Conservation (phyloP, 208 protist species). For the Novymonas esmeraldas region DNA sequence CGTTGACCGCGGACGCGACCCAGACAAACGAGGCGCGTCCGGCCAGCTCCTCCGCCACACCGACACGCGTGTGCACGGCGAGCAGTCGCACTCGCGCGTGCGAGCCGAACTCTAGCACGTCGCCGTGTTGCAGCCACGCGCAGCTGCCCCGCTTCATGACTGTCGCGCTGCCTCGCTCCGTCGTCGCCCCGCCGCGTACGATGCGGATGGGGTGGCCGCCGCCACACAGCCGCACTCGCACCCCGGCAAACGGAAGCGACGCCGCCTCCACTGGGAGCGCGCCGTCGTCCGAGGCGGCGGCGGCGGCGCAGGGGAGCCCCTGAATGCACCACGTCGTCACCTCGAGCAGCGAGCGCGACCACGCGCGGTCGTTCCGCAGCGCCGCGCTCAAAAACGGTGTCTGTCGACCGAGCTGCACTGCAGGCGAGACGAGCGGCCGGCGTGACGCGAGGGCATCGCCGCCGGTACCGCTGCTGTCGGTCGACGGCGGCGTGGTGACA, state of each 20-base stretch:
- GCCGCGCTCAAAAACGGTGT: slow-evolving; percentile 12
- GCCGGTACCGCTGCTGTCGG: neutral
- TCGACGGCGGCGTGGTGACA: neutral
- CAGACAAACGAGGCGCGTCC: slow-evolving; percentile 25
- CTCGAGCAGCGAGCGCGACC: slow-evolving; percentile 26
- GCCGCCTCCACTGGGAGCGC: slow-evolving; percentile 15
- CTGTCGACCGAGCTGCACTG: slow-evolving; percentile 22
- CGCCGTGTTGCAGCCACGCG: slow-evolving; percentile 33
- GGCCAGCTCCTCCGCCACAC: neutral
- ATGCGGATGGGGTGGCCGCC: slow-evolving; percentile 5
- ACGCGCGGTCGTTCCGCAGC: slow-evolving; percentile 22
- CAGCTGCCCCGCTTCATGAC: slow-evolving; percentile 3
- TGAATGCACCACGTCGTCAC: slow-evolving; percentile 38
- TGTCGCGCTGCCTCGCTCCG: neutral
- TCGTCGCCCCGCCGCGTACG: neutral
- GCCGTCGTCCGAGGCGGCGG: neutral
- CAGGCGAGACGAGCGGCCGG: slow-evolving; percentile 25
- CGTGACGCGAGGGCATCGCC: neutral
- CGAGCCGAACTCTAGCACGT: slow-evolving; percentile 24
- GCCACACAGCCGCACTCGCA: slow-evolving; percentile 28
- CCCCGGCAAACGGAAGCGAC: slow-evolving; percentile 18
- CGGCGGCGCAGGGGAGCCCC: slow-evolving; percentile 12
- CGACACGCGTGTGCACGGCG: slow-evolving; percentile 16
- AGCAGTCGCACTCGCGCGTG: slow-evolving; percentile 9
- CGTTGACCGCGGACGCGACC: neutral